Evolutionary conservation across 2,329 filamentous ascomycete genomes (phyloP).

Genomic region (Xylariaceae sp.): DNA sequence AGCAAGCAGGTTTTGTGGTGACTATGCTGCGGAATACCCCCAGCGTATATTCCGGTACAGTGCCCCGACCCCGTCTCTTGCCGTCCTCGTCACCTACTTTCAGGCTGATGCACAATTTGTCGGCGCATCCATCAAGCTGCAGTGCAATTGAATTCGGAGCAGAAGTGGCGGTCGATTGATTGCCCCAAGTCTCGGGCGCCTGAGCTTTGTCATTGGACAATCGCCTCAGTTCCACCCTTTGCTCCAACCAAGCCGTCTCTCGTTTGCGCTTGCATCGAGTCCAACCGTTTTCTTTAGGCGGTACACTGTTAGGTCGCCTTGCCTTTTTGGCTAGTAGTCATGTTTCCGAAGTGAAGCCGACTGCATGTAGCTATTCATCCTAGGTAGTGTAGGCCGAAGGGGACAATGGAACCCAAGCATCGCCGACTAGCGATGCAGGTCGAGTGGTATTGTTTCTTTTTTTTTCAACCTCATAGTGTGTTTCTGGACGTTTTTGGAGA

Average conservation of each 20-base stretch:
- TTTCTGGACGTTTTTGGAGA: slow-evolving; percentile 8
- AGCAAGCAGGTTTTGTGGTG: slow-evolving; percentile 12
- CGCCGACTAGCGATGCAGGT: slow-evolving; percentile 1
- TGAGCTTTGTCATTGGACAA: slow-evolving; percentile 8
- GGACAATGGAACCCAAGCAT: not conserved
- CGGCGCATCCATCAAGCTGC: not conserved
- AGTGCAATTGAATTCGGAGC: slow-evolving; percentile 1
- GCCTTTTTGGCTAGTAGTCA: not conserved
- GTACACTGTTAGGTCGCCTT: not conserved
- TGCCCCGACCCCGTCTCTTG: too few relatives aligned
- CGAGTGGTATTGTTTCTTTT: slow-evolving; percentile 4
- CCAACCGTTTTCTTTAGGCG: slow-evolving; percentile 8
- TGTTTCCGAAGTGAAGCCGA: not conserved
- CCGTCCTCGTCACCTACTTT: slow-evolving; percentile 12
- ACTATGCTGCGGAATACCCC: slow-evolving; percentile 17
- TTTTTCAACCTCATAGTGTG: not conserved
- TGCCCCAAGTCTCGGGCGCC: slow-evolving; percentile 1
- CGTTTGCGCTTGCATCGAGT: slow-evolving; percentile 17
- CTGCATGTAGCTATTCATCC: not conserved
- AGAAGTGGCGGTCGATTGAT: slow-evolving; percentile 10
- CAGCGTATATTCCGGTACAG: not conserved
- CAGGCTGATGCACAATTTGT: slow-evolving; percentile 8
- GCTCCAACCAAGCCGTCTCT: slow-evolving; percentile 6
- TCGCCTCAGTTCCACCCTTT: slow-evolving; percentile 1
- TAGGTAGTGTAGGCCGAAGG: not conserved